Evolutionary conservation across 495 filamentous ascomycete genomes (phyloP), one percentile per base, ranked within the genome.

Genomic region (Acidomyces sp.): DNA sequence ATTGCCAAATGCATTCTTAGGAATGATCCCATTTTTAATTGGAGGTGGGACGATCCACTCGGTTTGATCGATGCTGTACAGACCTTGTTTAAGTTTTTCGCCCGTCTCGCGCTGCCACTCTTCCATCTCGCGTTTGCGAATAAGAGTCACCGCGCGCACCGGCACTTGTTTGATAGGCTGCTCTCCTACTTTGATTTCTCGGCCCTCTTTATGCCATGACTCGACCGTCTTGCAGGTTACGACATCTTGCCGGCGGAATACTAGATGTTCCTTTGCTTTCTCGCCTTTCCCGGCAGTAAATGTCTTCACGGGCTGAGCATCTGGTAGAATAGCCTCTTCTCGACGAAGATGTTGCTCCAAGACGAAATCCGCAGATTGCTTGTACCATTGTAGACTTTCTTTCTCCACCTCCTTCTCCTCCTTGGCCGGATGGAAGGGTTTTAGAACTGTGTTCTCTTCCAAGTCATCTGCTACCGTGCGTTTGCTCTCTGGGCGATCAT

Each of bases 181-280:
- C 43, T 78, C 72, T 16, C 83, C 84, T 0, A 65, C 54, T 9
- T 68, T 72, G 9, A 92, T 69, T 23, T 72, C 76, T 1, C 87
- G 75, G 17, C 90, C 90, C 70, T 96, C 92, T 54, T 93, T 93
- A 54, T 94, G 92, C 92, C 92, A 96, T 32, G 80, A 92, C 53
- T 99, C 90, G 12, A 79, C 78, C n/a, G 79, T 85, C 53, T 90
- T 82, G 55, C 92, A 93, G 43, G 73, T 62, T 3, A 84, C 72
- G 3, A 99, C 74, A 50, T 95, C 87, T 26, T 69, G 70, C 24
- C 87, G 80, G 7, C 66, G 68, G 60, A 75, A 96, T 2, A 99
- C 84, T 6, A 79, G 77, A 52, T 94, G 83, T 43, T 80, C 71
- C 41, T 77, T 77, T 5, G 66, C 58, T 31, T 76, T 74, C 30